phyloP scores from a whole-genome alignment of 2,329 filamentous ascomycete species.

The Aquanectria penicillioides region DNA sequence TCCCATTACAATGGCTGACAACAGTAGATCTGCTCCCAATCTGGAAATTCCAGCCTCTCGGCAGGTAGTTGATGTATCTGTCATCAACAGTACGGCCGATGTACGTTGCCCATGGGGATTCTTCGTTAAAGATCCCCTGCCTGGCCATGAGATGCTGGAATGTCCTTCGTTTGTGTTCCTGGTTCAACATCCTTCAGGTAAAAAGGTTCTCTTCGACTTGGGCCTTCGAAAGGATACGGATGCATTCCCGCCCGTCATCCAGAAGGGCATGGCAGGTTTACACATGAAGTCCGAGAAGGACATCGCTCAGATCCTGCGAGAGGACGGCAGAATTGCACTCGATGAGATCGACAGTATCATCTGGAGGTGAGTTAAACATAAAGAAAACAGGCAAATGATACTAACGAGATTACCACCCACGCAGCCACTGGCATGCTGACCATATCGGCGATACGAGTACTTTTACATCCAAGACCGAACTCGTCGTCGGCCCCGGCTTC shows the following conservation, averaged over 20 bases:
- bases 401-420: neutral
- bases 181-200: neutral
- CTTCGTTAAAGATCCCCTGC: neutral
- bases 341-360: neutral
- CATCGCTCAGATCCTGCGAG: neutral
- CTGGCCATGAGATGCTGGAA: neutral
- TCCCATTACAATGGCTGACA: neutral
- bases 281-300: neutral
- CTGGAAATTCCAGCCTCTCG: neutral
- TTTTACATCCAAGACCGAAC: neutral
- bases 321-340: neutral
- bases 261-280: neutral
- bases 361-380: neutral
- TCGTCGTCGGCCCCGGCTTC: slow-evolving; percentile 5
- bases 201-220: slow-evolving; percentile 3
- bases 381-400: neutral
- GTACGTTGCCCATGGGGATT: neutral
- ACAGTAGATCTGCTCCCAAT: neutral
- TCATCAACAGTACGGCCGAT: neutral
- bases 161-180: neutral
- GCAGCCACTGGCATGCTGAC: slow-evolving; percentile 5
- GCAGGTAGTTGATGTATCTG: neutral
- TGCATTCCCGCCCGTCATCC: neutral
- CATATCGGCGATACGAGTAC: slow-evolving; percentile 4
- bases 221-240: neutral